Conservation (phyloP, 2,329 filamentous ascomycete genomes). For the Claviceps sp. region DNA sequence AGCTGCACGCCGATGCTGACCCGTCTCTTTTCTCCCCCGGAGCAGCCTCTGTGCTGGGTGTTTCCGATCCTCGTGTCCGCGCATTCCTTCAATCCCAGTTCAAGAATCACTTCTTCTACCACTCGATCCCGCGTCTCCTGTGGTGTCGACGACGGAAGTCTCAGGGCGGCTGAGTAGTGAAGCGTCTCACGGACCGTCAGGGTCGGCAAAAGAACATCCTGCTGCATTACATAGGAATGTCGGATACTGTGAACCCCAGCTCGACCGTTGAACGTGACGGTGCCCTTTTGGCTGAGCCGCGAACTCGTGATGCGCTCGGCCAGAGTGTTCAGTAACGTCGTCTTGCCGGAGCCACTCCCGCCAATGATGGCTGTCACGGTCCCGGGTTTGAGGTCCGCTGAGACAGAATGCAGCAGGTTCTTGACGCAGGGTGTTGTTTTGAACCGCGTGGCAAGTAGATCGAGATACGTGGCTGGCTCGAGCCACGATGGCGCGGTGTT, state of each 20-base stretch:
- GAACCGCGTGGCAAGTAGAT: conserved; percentile 24
- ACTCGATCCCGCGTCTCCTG: conserved; percentile 44
- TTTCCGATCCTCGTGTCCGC: conserved; percentile 63
- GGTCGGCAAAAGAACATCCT: conserved; percentile 59
- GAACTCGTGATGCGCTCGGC: conserved; percentile 52
- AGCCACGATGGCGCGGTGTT: conserved; percentile 43
- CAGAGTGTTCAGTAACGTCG: conserved; percentile 56
- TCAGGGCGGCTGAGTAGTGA: conserved; percentile 57
- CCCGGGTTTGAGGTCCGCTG: conserved; percentile 49
- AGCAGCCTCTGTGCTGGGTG: conserved; percentile 59
- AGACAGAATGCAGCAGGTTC: conserved; percentile 47
- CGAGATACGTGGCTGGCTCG: conserved; percentile 32
- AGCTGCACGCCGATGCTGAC: conserved; percentile 69
- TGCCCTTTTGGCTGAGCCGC: conserved; percentile 37
- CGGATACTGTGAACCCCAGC: conserved; percentile 39
- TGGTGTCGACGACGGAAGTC: conserved; percentile 50
- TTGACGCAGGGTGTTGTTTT: conserved; percentile 28
- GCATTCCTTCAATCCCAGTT: conserved; percentile 64
- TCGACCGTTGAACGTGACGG: conserved; percentile 47
- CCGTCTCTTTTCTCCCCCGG: conserved; percentile 64
- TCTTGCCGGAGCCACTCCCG: conserved; percentile 61
- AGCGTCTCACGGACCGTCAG: conserved; percentile 66
- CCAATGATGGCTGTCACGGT: conserved; percentile 65
- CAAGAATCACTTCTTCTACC: conserved; percentile 64
- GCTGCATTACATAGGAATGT: conserved; percentile 62